A percentile compares a stretch with the other conserved stretches of the same genome.
These are phyloP conservation scores for Colletotrichum ledebouriae DNA, from an alignment of 2,329 filamentous ascomycete species.

Conservation along the genomic window DNA sequence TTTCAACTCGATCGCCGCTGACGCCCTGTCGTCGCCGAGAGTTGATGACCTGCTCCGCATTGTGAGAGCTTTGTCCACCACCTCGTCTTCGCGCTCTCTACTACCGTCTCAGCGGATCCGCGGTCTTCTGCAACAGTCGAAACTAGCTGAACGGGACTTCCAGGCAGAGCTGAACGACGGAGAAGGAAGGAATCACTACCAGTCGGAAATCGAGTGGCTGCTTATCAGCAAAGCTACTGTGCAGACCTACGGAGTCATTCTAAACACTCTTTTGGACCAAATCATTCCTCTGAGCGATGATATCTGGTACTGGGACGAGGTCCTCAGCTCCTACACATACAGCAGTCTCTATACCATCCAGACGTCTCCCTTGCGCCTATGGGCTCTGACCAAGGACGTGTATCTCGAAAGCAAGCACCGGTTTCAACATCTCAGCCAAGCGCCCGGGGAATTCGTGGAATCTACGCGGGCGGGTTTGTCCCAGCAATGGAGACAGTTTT, in stretches of 20 bases:
- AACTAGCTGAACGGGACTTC: constrained; percentile 56
- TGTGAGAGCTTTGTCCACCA: constrained; percentile 78
- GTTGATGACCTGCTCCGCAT: constrained; percentile 75
- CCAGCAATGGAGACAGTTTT: constrained; percentile 77
- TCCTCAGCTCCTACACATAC: constrained; percentile 82
- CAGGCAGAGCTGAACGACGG: constrained; percentile 47
- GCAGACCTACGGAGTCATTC: constrained; percentile 87
- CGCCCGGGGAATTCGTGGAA: constrained; percentile 51
- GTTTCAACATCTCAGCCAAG: constrained; percentile 46
- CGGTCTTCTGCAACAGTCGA: constrained; percentile 73
- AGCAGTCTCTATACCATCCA: constrained; percentile 89
- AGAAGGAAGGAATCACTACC: constrained; percentile 49
- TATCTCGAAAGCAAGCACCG: constrained; percentile 69
- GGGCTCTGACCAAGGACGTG: constrained; percentile 78
- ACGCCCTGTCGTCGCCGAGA: constrained; percentile 64
- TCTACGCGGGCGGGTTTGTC: constrained; percentile 57
- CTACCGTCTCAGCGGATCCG: constrained; percentile 72
- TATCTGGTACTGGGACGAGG: constrained; percentile 95
- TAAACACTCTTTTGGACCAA: constrained; percentile 83
- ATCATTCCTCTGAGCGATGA: constrained; percentile 88
- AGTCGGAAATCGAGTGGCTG: constrained; percentile 89
- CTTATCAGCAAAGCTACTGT: constrained; percentile 90
- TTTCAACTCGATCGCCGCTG: constrained; percentile 49
- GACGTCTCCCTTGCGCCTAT: constrained; percentile 82
- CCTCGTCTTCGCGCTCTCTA: constrained; percentile 73